These are phyloP conservation scores for Blastomyces parvus DNA, from an alignment of 2,329 filamentous ascomycete genomes.

Conservation along the genomic window DNA sequence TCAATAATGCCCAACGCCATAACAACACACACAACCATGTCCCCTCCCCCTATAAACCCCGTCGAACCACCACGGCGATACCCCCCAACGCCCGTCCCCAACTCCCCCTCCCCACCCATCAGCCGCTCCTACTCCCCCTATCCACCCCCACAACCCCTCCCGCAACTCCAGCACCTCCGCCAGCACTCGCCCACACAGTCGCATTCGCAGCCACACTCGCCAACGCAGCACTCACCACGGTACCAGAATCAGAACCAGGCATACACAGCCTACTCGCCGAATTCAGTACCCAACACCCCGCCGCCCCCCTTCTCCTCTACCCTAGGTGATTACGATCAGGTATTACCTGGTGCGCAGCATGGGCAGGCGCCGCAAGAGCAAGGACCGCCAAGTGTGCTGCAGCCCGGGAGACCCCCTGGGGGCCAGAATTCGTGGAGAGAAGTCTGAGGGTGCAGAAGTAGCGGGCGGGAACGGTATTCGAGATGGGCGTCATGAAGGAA, in stretches of 20 bases:
- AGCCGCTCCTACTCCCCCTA: constrained; percentile 6
- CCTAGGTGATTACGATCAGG: constrained; percentile 9
- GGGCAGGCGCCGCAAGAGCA: not conserved
- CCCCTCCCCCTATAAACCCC: not conserved
- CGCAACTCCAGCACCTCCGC: not conserved
- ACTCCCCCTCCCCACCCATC: constrained; percentile 1
- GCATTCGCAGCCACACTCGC: too few species aligned
- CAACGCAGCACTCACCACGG: not conserved
- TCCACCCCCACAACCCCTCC: not conserved
- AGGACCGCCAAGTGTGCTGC: constrained; percentile 11
- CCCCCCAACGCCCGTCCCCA: not conserved
- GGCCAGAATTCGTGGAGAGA: not conserved
- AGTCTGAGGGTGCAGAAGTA: not conserved
- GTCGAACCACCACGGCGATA: not conserved
- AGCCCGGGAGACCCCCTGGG: constrained; percentile 9
- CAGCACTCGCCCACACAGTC: not conserved
- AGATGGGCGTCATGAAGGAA: not conserved
- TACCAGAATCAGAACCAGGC: not conserved
- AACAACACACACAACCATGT: constrained; percentile 2
- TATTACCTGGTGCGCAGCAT: constrained; percentile 3
- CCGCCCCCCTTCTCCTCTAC: constrained; percentile 14
- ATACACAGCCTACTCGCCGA: constrained; percentile 12
- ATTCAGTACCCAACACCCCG: constrained; percentile 10
- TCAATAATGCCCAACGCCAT: not conserved
- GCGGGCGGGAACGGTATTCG: not conserved